Evolutionary conservation across 2,329 filamentous ascomycete species (phyloP).

Genomic region (Pseudogymnoascus sp.): DNA sequence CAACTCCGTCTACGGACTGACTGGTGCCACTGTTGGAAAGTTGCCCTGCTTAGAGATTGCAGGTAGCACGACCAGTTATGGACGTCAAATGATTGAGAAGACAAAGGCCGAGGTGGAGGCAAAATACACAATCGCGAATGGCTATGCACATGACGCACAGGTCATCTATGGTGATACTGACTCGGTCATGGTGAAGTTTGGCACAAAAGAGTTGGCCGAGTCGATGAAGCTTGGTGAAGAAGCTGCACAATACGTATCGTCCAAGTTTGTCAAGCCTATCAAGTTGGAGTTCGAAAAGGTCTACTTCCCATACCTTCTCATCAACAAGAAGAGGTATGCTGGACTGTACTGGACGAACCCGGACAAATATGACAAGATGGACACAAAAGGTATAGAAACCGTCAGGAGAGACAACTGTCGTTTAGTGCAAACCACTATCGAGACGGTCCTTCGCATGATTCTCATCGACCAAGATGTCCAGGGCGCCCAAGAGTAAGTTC

Average conservation of each 20-base stretch:
- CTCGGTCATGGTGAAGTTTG: slow-evolving; percentile 99
- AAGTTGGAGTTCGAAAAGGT: slow-evolving; percentile 99
- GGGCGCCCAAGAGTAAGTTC: slow-evolving; percentile 81
- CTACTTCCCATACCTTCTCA: slow-evolving; percentile 93
- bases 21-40: slow-evolving; percentile 92
- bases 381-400: slow-evolving; percentile 98
- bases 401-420: slow-evolving; percentile 95
- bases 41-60: slow-evolving; percentile 91
- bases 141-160: slow-evolving; percentile 87
- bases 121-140: slow-evolving; percentile 85
- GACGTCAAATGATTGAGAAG: slow-evolving; percentile 97
- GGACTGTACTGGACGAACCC: slow-evolving; percentile 96
- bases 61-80: slow-evolving; percentile 93
- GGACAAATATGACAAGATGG: slow-evolving; percentile 98
- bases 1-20: slow-evolving; percentile 96
- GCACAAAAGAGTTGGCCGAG: slow-evolving; percentile 74
- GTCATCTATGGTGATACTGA: slow-evolving; percentile 99
- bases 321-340: slow-evolving; percentile 99
- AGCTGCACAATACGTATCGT: slow-evolving; percentile 78
- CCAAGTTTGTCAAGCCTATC: slow-evolving; percentile 92
- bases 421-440: slow-evolving; percentile 92
- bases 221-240: slow-evolving; percentile 96
- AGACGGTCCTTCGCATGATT: slow-evolving; percentile 92
- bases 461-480: slow-evolving; percentile 86
- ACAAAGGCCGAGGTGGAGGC: slow-evolving; percentile 93